Percentiles rank a stretch among this genome's conserved stretches.
These are phyloP conservation scores for Closterium sp. DNA, from an alignment of 139 green algal species.

Conservation along the genomic window DNA sequence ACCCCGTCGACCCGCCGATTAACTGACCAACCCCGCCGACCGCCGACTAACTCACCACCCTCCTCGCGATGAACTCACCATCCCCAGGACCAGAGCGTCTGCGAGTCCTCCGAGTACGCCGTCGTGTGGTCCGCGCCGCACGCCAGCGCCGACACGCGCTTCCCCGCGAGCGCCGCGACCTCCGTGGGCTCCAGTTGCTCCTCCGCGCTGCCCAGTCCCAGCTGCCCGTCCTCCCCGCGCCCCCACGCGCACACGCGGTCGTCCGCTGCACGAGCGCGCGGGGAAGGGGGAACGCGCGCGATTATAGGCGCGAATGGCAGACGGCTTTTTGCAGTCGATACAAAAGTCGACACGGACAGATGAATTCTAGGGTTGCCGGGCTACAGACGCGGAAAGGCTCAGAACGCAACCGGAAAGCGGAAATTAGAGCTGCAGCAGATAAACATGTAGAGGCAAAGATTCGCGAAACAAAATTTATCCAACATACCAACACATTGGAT, in stretches of 20 bases:
- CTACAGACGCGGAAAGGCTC: no score
- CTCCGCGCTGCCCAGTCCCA: conserved; percentile 52
- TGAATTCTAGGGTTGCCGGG: no score
- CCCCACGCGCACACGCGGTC: conserved; percentile 65
- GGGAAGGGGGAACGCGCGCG: no score
- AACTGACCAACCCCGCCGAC: not conserved
- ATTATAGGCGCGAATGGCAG: no score
- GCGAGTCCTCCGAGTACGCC: conserved; percentile 56
- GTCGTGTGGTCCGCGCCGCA: conserved; percentile 84
- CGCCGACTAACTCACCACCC: not conserved
- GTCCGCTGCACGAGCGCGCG: conserved; percentile 10
- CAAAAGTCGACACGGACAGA: no score
- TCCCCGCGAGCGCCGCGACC: conserved; percentile 40
- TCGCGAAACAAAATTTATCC: no score
- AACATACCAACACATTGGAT: no score
- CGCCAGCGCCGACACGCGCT: conserved; percentile 58
- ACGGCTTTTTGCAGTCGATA: no score
- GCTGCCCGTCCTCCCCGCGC: conserved; percentile 80
- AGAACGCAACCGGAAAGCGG: no score
- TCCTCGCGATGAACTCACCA: conserved; percentile 55
- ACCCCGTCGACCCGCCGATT: not conserved
- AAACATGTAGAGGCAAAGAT: no score
- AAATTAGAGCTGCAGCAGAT: no score
- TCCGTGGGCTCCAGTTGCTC: conserved; percentile 16
- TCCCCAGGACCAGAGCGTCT: conserved; percentile 79